These are phyloP conservation scores for Podaxis pistillaris DNA, from an alignment of 768 basidiomycete species.

Conservation along the genomic window DNA sequence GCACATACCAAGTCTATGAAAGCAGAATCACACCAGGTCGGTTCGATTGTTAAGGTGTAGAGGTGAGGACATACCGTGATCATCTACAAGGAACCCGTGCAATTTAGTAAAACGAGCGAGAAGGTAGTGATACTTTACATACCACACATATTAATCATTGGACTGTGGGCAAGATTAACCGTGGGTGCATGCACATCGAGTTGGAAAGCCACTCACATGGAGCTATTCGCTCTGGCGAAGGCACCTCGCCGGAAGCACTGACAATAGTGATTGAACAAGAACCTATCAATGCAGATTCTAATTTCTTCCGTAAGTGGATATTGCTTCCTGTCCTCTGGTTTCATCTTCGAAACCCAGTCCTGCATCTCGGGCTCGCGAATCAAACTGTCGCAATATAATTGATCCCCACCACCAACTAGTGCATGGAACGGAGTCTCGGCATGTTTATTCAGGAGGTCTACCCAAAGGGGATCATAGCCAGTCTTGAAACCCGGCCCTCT, in stretches of 20 bases:
- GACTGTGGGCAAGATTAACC: constrained; percentile 37
- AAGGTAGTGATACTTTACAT: constrained; percentile 21
- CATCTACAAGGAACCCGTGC: constrained; percentile 43
- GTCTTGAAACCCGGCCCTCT: constrained; percentile 74
- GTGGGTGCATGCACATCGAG: constrained; percentile 2
- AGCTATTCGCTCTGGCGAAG: constrained; percentile 87
- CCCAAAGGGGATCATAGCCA: constrained; percentile 92
- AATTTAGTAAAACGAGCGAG: constrained; percentile 1
- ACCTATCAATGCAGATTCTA: constrained; percentile 73
- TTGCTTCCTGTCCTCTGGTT: constrained; percentile 55
- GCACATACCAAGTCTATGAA: constrained; percentile 11
- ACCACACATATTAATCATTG: constrained; percentile 89
- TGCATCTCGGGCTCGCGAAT: constrained; percentile 87
- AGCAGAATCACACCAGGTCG: neutral
- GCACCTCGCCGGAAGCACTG: constrained; percentile 82
- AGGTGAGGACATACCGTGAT: constrained; percentile 59
- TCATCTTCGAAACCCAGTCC: constrained; percentile 71
- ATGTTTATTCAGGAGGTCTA: constrained; percentile 86
- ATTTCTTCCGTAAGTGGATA: constrained; percentile 73
- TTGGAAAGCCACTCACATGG: constrained; percentile 60
- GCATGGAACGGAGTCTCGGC: constrained; percentile 79
- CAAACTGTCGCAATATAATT: constrained; percentile 84
- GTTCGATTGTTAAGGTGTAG: constrained; percentile 2
- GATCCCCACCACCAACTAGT: constrained; percentile 94
- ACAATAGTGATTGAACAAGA: constrained; percentile 92